Evolutionary conservation across 202 grass and related monocot species (phyloP).

Genomic region (Carex sylvatica): DNA sequence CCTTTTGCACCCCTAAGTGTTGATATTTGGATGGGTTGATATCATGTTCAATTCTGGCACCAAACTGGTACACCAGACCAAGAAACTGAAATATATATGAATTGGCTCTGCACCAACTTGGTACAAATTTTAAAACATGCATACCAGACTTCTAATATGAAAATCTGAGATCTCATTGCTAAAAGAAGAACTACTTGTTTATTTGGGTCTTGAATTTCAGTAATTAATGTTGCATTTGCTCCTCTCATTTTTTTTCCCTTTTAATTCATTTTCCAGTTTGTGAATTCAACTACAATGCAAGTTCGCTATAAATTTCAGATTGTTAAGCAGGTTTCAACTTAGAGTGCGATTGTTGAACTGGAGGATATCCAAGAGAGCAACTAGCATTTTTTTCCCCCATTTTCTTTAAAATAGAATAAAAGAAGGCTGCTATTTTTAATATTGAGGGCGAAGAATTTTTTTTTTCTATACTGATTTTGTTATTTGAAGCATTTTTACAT

Average conservation of each 20-base stretch:
- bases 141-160: background rate
- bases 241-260: background rate
- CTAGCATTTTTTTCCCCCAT: background rate
- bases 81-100: background rate
- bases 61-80: background rate
- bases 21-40: background rate
- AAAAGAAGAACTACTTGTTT: background rate
- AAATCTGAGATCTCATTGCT: background rate
- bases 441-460: no score
- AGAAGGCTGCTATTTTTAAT: background rate
- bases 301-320: slow-evolving; percentile 64
- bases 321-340: slow-evolving; percentile 33
- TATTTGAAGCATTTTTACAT: no score
- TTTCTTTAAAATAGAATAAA: background rate
- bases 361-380: background rate
- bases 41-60: background rate
- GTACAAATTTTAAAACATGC: background rate
- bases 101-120: background rate
- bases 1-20: no score
- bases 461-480: no score
- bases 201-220: background rate
- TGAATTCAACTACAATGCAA: slow-evolving; percentile 55
- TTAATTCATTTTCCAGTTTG: slow-evolving; percentile 50
- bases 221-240: background rate
- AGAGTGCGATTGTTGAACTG: background rate